phyloP scores from a whole-genome alignment of 768 basidiomycete genomes.

The Exidia glandulosa region DNA sequence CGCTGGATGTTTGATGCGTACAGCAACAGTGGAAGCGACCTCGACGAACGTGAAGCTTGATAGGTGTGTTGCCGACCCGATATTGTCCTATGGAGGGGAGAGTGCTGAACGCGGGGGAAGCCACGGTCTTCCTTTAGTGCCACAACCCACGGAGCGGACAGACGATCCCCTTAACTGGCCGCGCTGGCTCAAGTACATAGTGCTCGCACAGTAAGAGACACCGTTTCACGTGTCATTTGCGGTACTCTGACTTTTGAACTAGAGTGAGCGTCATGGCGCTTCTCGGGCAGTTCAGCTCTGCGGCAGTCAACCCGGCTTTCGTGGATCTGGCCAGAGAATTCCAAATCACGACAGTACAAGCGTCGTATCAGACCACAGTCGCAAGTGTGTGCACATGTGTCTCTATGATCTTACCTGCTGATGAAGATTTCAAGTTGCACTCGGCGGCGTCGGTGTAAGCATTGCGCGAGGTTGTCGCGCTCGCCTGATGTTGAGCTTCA shows the following conservation, averaged over 20 bases:
- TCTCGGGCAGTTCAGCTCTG: constrained; percentile 27
- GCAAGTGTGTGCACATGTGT: constrained; percentile 16
- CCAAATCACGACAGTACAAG: constrained; percentile 23
- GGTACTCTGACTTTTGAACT: constrained; percentile 13
- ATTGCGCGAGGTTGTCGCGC: neutral
- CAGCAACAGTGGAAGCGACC: neutral
- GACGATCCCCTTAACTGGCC: constrained; percentile 34
- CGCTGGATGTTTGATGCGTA: neutral
- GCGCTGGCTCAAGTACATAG: constrained; percentile 7
- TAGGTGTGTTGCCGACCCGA: neutral
- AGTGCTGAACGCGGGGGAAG: constrained; percentile 24
- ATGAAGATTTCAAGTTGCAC: too few relatives aligned
- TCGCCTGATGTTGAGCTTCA: constrained; percentile 8
- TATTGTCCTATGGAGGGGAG: constrained; percentile 22
- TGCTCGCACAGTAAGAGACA: neutral
- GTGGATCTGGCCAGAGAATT: constrained; percentile 28
- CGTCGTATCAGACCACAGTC: constrained; percentile 28
- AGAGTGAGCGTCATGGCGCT: constrained; percentile 26
- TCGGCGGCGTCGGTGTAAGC: neutral
- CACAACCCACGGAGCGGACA: constrained; percentile 30
- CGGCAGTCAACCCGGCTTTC: constrained; percentile 29
- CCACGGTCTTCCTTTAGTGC: constrained; percentile 28
- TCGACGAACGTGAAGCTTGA: neutral
- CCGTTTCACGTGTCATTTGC: constrained; percentile 1
- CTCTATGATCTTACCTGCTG: too few relatives aligned